Evolutionary conservation across 768 basidiomycete species (phyloP), one percentile per base, ranked within the genome.

Genomic region (Lactarius quietus): DNA sequence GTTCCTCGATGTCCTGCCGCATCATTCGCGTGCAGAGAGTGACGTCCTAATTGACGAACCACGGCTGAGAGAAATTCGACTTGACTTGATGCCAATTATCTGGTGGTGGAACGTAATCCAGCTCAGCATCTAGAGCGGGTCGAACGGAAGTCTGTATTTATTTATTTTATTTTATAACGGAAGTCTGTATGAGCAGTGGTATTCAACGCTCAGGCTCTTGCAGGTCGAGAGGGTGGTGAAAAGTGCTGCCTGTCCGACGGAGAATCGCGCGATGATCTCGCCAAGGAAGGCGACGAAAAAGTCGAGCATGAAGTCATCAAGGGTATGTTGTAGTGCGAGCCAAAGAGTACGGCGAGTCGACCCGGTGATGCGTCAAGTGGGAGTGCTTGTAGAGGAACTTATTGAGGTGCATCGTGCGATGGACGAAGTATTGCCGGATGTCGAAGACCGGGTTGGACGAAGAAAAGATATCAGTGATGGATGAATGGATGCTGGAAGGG

Each of bases 391-490:
- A 99, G 36, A 98, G 82, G 76, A 84, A 98, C 69, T 87, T 90
- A 80, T 92, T 93, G 70, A 84, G 77, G 78, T 98, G 97, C 89
- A 97, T 93, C 52, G 79, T 76, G 41, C 96, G 92, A 74, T 99
- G 97, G n/a, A 93, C 80, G 78, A 95, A 95, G 77, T 98, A 99
- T 76, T 99, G 95, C 93, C 94, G 97, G 36, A 94, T 95, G 78
- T 99, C 97, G 70, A 98, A 88, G 64, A 95, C n/a, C n/a, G n/a
- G n/a, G n/a, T n/a, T 73, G 76, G 97, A 92, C 80, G 33, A n/a
- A n/a, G n/a, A n/a, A 43, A 29, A 38, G 20, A 6, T 45, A 9
- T 6, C 23, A 4, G 17, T 14, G 1, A 17, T 0, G n/a, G n/a
- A 3, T 17, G 26, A 8, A 8, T 17, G 39, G 39, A 41, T 41